These are phyloP conservation scores for Arthrobotrys megalospora DNA, from an alignment of 2,329 filamentous ascomycete species.

Conservation along the genomic window DNA sequence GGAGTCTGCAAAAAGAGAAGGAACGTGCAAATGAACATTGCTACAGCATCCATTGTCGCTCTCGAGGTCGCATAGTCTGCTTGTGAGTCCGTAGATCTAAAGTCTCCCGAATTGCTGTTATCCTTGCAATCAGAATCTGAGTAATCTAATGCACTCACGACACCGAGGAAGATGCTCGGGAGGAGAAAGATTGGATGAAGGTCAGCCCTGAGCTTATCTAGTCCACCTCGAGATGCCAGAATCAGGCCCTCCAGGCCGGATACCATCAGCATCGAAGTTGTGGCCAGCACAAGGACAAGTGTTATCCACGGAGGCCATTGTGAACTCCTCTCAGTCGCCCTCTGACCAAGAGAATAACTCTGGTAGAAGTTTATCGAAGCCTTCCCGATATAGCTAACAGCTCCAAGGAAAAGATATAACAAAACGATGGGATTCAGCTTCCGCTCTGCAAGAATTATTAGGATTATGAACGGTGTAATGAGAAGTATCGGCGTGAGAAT, in stretches of 20 bases:
- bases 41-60: constrained; percentile 26
- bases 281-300: background rate
- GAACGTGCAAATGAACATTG: constrained; percentile 26
- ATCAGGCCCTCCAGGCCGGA: constrained; percentile 16
- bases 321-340: background rate
- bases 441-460: constrained; percentile 34
- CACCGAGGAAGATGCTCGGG: constrained; percentile 28
- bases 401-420: constrained; percentile 7
- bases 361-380: constrained; percentile 17
- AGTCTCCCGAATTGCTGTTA: background rate
- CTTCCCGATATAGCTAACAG: constrained; percentile 13
- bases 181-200: constrained; percentile 17
- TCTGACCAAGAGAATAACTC: background rate
- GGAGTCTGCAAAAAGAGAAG: constrained; percentile 49
- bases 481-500: constrained; percentile 1
- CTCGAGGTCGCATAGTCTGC: constrained; percentile 26
- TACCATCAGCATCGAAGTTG: background rate
- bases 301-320: constrained; percentile 20
- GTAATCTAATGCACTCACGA: constrained; percentile 8
- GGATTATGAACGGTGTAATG: background rate
- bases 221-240: constrained; percentile 14
- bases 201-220: constrained; percentile 15
- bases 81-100: constrained; percentile 1
- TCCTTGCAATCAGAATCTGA: background rate
- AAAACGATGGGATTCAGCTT: constrained; percentile 31